phyloP scores from a whole-genome alignment of 169 alveolate species.

The Cryptosporidium meleagridis region DNA sequence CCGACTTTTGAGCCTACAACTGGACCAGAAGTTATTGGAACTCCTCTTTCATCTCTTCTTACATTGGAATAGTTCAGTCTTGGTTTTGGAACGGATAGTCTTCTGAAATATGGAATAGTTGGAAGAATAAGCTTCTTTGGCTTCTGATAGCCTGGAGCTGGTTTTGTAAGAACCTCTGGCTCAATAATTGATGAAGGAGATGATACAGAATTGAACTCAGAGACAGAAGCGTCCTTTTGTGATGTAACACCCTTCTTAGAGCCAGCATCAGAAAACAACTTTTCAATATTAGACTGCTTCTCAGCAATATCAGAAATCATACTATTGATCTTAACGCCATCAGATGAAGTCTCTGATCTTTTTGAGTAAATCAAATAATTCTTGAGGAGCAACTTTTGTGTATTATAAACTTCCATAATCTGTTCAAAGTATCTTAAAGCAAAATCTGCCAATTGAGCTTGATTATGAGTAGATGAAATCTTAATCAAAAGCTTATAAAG shows the following conservation, averaged over 20 bases:
- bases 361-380: conserved; percentile 9
- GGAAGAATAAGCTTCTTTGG: conserved; percentile 40
- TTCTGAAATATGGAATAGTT: conserved; percentile 32
- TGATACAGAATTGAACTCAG: background rate
- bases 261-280: background rate
- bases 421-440: conserved; percentile 6
- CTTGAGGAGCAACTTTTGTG: conserved; percentile 14
- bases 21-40: conserved; percentile 70
- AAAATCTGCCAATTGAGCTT: conserved; percentile 7
- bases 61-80: conserved; percentile 4
- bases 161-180: conserved; percentile 11
- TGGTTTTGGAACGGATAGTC: conserved; percentile 3
- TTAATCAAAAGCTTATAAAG: conserved; percentile 2
- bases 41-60: conserved; percentile 57
- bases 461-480: conserved; percentile 6
- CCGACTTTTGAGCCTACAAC: conserved; percentile 57
- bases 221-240: background rate
- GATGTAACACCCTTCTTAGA: background rate
- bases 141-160: conserved; percentile 52
- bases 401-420: background rate
- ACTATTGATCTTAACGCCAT: conserved; percentile 39
- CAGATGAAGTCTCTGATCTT: conserved; percentile 52
- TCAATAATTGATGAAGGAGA: background rate
- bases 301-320: background rate
- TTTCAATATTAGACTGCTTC: background rate